Evolutionary conservation across 2,329 filamentous ascomycete species (phyloP), one percentile per base, ranked within the genome.

Genomic region (Cladophialophora yegresii): DNA sequence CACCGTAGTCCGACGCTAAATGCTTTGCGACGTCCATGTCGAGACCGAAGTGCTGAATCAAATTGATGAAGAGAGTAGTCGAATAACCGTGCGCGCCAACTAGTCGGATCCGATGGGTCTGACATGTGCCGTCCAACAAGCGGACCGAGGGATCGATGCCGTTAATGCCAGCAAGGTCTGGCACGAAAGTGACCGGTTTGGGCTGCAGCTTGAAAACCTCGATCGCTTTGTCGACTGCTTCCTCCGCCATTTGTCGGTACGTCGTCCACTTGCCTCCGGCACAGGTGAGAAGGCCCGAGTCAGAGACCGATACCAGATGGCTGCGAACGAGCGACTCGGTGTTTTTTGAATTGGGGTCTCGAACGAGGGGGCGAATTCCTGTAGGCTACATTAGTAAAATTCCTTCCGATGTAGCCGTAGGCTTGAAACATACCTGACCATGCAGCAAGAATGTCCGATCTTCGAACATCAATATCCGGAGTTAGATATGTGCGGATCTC

Each of bases 241-340:
- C 91, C 77, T 96, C 91, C 23, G 91, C 90, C 92, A 96, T 96
- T 77, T 96, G 90, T 64, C 92, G 88, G 79, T 96, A 96, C 0
- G 92, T 96, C 1, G 92, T 96, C 92, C 92, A 96, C 79, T 96
- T 96, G 54, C 92, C 92, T 70, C 92, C 92, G 30, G 91, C 91
- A 73, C 91, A 93, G 47, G 92, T 96, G 69, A 96, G 79, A 20
- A 96, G 83, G 9, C 92, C 92, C 8, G 90, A 91, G 2, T 84
- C 77, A n/a, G 91, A 93, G 54, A 91, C 84, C 65, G 91, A 89
- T 69, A 96, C 85, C 51, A 96, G 83, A 75, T 96, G 91, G 76
- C 92, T 96, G 62, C 91, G 89, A 59, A 96, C 92, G 23, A 96
- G 86, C 28, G 91, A 92, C 77, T 96, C 89, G 1, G 91, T 95